Evolutionary conservation across 192 early-diverging fungal species (phyloP), one percentile per base, ranked within the genome.

Genomic region (Rhizophagus sp.): DNA sequence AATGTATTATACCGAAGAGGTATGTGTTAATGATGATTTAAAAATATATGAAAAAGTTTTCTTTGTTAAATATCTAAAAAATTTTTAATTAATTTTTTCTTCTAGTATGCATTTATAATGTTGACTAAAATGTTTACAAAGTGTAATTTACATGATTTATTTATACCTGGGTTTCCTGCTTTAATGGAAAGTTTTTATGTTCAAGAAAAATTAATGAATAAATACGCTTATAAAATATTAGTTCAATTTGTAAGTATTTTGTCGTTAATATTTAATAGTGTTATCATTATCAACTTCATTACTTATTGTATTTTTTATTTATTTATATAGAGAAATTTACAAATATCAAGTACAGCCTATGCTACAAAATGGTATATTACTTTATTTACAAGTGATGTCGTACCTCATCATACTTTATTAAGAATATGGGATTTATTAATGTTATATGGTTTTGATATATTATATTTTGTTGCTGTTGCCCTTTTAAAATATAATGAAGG

Each of bases 1-100:
- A 66, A 85, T 94, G 77, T 94, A 94, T 80, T 90, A 83, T 81
- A 83, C 88, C 50, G 86, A 87, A 71, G 89, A 90, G 87, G 89
- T 90, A 81, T 72, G 30, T 44, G 30, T 30, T 30, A 30, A 30
- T 30, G 1, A 30, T 30, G 30, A 30, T 30, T 30, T 30, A 30
- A 30, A 1, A 30, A 30, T 30, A 1, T 30, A 30, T 30, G 30
- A 30, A 30, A 30, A 30, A 30, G 41, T 4, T 36, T 4, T 36
- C 4, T 36, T 36, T 36, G 4, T 2, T 4, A 2, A 36, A 36
- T 36, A 36, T 36, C 34, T 36, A 34, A 34, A 34, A 34, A 34
- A 34, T 2, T 34, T 34, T 34, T 34, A 36, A 36, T 36, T 36
- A 36, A 36, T 24, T 12, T 27, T 15, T 15, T 52, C 11, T 39